Evolutionary conservation across 148 eudicot species (phyloP), one percentile per base, ranked within the genome.

Genomic region (Oxyria digyna): DNA sequence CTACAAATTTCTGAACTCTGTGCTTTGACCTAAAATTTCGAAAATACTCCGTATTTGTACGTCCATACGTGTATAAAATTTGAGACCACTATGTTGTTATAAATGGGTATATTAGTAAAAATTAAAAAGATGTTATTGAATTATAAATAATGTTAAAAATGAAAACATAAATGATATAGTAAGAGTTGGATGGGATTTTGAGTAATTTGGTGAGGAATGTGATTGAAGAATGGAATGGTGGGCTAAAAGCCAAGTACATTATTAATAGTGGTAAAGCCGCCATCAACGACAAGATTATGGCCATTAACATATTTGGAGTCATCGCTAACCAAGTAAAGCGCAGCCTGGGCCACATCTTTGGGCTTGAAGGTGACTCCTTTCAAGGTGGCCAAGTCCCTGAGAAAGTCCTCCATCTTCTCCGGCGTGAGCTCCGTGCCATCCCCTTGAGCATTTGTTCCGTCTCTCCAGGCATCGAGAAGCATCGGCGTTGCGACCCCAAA

Each of bases 401-500:
- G 74, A 13, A 67, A 29, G 12, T 81, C 84, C 42, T 78, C 84
- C 69, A 26, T 71, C 18, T 68, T 76, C 49, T 71, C 80, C 48
- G 37, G 37, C 65, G 65, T 59, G 1, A 59, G 37, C 20, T 59
- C 65, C 65, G 4, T 31, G 14, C 62, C 52, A 23, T 35, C 52
- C 21, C 54, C 35, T 46, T 50, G 12, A n/a, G n/a, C n/a, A n/a
- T n/a, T n/a, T n/a, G 1, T 27, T 0, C 69, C 71, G 12, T 42
- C 74, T 67, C 42, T 50, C 81, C 81, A 72, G 35, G 81, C 78
- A 42, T 80, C 71, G 24, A 77, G 49, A 24, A 80, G 65, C 81
- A 81, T 78, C 1, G 84, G 54, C 4, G 84, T 78, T 21, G 84
- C 84, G 29, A 81, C 81, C 52, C 81, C 84, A 52, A 78, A 78